Evolutionary conservation across 192 early-diverging fungal genomes (phyloP).

Genomic region (Mortierella alpina): DNA sequence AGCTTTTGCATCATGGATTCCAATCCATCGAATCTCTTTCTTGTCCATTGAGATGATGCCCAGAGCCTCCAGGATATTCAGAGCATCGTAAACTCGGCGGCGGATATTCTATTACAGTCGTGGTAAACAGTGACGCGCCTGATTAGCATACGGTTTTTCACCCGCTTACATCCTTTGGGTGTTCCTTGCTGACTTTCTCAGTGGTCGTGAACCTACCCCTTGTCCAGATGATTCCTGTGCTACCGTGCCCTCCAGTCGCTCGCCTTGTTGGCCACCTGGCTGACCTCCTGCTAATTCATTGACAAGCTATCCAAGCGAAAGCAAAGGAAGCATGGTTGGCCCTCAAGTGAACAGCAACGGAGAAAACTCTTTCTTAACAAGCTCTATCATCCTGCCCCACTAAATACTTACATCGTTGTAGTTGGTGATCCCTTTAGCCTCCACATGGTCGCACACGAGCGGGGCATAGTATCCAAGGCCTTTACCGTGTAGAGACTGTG

Average conservation of each 20-base stretch:
- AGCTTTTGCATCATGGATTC: conserved; percentile 57
- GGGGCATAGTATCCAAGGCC: conserved; percentile 72
- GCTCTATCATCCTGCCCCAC: neutral
- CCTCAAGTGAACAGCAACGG: neutral
- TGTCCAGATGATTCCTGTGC: conserved; percentile 32
- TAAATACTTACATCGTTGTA: conserved; percentile 67
- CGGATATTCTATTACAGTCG: conserved; percentile 69
- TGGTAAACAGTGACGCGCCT: neutral
- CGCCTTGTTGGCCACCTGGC: conserved; percentile 53
- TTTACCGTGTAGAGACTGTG: conserved; percentile 55
- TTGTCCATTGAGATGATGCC: conserved; percentile 72
- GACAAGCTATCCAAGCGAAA: conserved; percentile 24
- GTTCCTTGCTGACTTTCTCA: neutral
- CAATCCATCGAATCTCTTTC: conserved; percentile 74
- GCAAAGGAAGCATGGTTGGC: neutral
- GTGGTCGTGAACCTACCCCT: conserved; percentile 18
- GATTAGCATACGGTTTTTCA: conserved; percentile 13
- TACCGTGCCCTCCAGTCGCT: neutral
- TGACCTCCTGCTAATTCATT: conserved; percentile 63
- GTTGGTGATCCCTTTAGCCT: conserved; percentile 66
- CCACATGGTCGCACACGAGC: conserved; percentile 71
- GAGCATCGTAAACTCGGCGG: conserved; percentile 77
- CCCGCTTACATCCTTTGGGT: too few relatives aligned
- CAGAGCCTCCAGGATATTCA: conserved; percentile 75
- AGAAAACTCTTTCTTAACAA: neutral